Evolutionary conservation across 176 grass and related monocot genomes (phyloP).

Genomic region (Oryza coarctata): DNA sequence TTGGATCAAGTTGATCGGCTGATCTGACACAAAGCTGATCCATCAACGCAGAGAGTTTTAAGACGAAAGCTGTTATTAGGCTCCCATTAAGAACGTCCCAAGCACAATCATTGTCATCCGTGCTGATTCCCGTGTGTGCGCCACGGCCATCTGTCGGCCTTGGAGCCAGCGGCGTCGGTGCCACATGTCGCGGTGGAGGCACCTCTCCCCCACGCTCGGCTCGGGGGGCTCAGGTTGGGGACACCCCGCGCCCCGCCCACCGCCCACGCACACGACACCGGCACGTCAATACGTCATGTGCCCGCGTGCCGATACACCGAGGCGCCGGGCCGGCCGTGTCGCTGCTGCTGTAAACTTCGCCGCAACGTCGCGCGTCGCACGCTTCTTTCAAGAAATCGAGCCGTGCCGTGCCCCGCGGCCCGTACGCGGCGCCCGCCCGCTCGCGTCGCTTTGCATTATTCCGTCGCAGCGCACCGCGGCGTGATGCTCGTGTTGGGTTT

Average conservation of each 20-base stretch:
- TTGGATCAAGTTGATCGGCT: background rate
- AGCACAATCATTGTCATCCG: conserved; percentile 11
- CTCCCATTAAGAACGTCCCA: background rate
- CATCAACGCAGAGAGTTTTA: background rate
- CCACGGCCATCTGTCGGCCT: background rate
- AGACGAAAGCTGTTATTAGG: background rate
- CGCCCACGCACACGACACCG: background rate
- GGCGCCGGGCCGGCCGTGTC: background rate
- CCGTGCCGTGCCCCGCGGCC: background rate
- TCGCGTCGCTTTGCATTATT: background rate
- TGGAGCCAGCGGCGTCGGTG: background rate
- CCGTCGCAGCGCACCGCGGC: background rate
- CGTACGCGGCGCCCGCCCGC: background rate
- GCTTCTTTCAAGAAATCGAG: too few species aligned
- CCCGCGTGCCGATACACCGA: background rate
- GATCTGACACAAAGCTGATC: background rate
- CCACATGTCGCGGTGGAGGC: conserved; percentile 28
- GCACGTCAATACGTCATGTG: conserved; percentile 23
- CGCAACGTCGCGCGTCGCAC: background rate
- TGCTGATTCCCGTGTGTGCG: background rate
- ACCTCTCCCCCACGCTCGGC: background rate
- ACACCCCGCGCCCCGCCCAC: background rate
- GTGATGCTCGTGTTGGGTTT: background rate
- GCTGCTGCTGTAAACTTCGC: background rate
- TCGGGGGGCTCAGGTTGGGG: background rate